A percentile compares a stretch with the other conserved stretches of the same genome.
phyloP scores from a whole-genome alignment of 768 basidiomycete species.

The Termitomyces sp. region DNA sequence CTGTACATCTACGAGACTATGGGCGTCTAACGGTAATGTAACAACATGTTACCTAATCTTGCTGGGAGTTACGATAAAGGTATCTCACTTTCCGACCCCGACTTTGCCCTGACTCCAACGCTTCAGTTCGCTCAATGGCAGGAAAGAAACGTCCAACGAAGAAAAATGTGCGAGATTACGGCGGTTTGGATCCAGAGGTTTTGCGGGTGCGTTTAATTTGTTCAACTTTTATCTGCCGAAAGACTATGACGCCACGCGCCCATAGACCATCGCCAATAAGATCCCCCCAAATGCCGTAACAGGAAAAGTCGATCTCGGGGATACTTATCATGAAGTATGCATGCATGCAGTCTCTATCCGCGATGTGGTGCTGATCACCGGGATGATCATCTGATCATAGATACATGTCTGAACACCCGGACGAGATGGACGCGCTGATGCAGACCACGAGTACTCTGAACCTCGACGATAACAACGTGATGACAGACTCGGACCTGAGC shows the following conservation, averaged over 20 bases:
- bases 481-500: conserved; percentile 19
- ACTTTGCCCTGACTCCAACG: no score
- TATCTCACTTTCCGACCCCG: no score
- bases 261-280: background rate
- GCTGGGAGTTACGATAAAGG: no score
- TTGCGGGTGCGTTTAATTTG: background rate
- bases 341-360: no score
- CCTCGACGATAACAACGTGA: conserved; percentile 7
- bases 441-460: conserved; percentile 10
- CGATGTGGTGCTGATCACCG: no score
- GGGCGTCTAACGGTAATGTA: no score
- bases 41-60: no score
- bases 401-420: conserved; percentile 22
- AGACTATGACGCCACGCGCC: background rate
- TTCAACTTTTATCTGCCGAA: no score
- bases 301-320: background rate
- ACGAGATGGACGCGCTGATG: conserved; percentile 19
- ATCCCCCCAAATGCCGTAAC: no score
- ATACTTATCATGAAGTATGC: no score
- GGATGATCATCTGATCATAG: conserved; percentile 6
- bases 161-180: background rate
- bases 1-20: no score
- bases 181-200: background rate
- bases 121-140: background rate
- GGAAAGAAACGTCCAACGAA: background rate